Evolutionary conservation across 352 stramenopile genomes (phyloP).

Genomic region (Chrysophaeum taylorii): DNA sequence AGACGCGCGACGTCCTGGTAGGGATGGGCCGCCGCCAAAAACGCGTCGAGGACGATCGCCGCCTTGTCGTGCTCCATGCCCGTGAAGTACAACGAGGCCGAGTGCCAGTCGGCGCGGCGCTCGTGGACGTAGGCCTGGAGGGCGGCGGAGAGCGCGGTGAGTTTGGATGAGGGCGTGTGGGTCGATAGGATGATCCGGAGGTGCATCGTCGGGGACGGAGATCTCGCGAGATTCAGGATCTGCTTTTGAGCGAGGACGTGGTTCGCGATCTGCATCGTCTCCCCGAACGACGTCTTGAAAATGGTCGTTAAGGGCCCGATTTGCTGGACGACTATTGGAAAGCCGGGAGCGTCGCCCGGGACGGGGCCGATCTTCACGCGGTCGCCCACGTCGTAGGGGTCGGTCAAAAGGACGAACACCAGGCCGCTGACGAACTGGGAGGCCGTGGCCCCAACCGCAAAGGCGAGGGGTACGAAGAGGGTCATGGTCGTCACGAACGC

Average conservation of each 20-base stretch:
- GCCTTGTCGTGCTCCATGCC: background rate
- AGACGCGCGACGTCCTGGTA: background rate
- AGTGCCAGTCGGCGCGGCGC: background rate
- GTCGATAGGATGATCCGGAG: background rate
- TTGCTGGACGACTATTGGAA: background rate
- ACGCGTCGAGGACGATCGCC: background rate
- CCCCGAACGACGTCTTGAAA: background rate
- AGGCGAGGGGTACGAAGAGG: background rate
- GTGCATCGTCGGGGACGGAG: background rate
- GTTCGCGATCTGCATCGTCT: background rate
- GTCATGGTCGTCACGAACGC: background rate
- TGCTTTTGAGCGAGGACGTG: background rate
- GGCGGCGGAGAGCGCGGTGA: background rate
- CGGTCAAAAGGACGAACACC: background rate
- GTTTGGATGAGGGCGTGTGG: background rate
- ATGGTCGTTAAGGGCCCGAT: background rate
- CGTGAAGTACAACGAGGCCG: background rate
- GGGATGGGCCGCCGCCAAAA: background rate
- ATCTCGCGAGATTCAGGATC: background rate
- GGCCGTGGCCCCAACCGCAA: background rate
- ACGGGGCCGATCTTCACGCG: background rate
- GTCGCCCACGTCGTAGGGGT: constrained; percentile 13
- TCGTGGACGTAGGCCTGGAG: background rate
- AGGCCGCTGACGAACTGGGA: background rate
- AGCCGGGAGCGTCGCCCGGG: too few species aligned